Conservation (phyloP, 2,329 filamentous ascomycete genomes). For the Thelonectria olida region DNA sequence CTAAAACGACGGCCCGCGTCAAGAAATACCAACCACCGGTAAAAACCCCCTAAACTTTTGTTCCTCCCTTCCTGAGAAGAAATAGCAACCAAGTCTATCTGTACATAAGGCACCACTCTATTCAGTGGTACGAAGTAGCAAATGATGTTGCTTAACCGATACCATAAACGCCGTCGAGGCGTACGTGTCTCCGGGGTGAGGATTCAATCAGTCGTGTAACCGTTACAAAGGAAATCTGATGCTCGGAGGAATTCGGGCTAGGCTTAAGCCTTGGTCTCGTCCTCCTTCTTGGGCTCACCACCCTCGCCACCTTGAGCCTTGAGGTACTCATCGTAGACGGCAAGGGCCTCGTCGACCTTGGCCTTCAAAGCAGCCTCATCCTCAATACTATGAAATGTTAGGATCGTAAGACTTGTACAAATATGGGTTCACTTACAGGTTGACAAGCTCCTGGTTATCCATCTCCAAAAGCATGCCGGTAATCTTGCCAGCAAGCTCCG, state of each 20-base stretch:
- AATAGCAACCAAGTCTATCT: conserved; percentile 54
- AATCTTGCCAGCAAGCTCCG: conserved; percentile 97
- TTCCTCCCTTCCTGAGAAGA: conserved; percentile 47
- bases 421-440: conserved; percentile 76
- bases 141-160: conserved; percentile 40
- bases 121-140: conserved; percentile 39
- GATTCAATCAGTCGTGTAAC: conserved; percentile 41
- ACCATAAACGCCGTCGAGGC: conserved; percentile 37
- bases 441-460: conserved; percentile 94
- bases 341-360: conserved; percentile 98
- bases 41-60: conserved; percentile 46
- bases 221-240: conserved; percentile 43
- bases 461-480: conserved; percentile 99
- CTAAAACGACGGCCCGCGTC: conserved; percentile 33
- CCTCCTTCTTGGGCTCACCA: conserved; percentile 61
- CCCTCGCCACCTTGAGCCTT: conserved; percentile 74
- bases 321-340: conserved; percentile 98
- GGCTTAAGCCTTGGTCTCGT: conserved; percentile 54
- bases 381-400: conserved; percentile 72
- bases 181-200: conserved; percentile 37
- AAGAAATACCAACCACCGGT: conserved; percentile 40
- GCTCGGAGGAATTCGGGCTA: conserved; percentile 7
- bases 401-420: conserved; percentile 2
- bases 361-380: conserved; percentile 88
- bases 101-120: conserved; percentile 49